Evolutionary conservation across 257 asterid genomes (phyloP), one percentile per base, ranked within the genome.

Genomic region (Linderniella brevidens): DNA sequence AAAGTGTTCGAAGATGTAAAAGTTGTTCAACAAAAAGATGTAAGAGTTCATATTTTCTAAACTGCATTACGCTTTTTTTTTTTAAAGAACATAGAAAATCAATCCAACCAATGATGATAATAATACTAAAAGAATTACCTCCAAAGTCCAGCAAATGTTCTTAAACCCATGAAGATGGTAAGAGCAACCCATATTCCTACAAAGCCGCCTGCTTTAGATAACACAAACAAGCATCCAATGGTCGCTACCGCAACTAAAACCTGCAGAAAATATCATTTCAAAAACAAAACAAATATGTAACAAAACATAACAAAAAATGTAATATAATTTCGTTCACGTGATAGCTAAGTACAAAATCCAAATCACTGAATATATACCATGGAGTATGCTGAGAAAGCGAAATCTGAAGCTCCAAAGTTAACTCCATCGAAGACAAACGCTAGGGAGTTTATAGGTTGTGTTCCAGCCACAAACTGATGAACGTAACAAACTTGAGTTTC

Each of bases 401-500:
- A 86, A 42, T 82, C 97, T 0, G 81, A 82, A 14, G 95, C 93
- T 50, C 97, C 97, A 46, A 79, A 87, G 56, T 82, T 87, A 32
- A 87, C 79, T 9, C 97, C 97, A 4, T 87, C 95, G 15, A 87
- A 80, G 17, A 87, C 94, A 40, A 87, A 87, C 1, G 97, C 97
- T 32, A 87, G 25, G 9, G 97, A 77, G 60, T 87, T 87, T 57
- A 87, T 71, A 37, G 93, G 92, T 11, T 79, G 97, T 0, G 94
- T 79, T 16, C 85, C 94, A 54, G 97, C 94, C 9, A 87, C 97
- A 63, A 87, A 87, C 94, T 86, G 80, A 54, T 41, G 19, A 54
- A 0, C 43, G 9, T 1, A 39, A 39, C 3, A 39, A 25, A 25
- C n/a, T n/a, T n/a, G n/a, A n/a, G n/a, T n/a, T n/a, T n/a, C n/a